Base-by-base conservation (phyloP, 768 basidiomycete genomes). In the Lactifluus rugatus region DNA sequence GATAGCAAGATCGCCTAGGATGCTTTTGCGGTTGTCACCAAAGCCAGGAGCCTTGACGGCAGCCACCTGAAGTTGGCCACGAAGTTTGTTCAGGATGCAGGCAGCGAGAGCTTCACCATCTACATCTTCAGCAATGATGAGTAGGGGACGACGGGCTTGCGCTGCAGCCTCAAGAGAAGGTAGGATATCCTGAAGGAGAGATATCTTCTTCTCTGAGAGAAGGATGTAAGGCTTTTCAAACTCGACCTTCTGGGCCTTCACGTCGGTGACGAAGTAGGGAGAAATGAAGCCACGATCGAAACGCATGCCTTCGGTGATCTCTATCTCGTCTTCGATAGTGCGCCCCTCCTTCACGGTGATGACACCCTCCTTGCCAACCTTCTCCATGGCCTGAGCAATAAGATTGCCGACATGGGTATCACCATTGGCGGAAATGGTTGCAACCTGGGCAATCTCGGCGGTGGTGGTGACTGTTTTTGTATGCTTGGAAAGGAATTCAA, bases 341-440 rank as follows among this genome's bases (percentile, higher is more conserved):
- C 88, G 85, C 45, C 95, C 95, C 73, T 99, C 95, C 79, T 98
- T 99, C 72, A 99, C 94, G 50, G 95, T 98, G 78, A 99, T 98
- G 69, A 98, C 95, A 71, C 95, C 95, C 75, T 99, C 95, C 78
- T 95, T 96, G 70, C 95, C 95, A 60, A 98, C 95, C 73, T 96
- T 96, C 75, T 98, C 95, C 95, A 97, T 99, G 1, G 95, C 95
- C 69, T 92, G 91, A 5, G 95, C 94, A 71, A 97, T 98, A 68
- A 99, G 81, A 70, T 85, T 85, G 46, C 95, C 94, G 62, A 99
- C 79, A 69, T 97, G 93, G 1, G 73, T 78, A 74, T 98, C 95
- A 53, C 81, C 81, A 71, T 83, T 83, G 62, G 81, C 80, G 56
- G 73, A 78, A 19, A 66, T 66, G 65, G 94, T 97, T n/a, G 94